phyloP scores from a whole-genome alignment of 2,329 filamentous ascomycete genomes.

The Penicillium nordicum region DNA sequence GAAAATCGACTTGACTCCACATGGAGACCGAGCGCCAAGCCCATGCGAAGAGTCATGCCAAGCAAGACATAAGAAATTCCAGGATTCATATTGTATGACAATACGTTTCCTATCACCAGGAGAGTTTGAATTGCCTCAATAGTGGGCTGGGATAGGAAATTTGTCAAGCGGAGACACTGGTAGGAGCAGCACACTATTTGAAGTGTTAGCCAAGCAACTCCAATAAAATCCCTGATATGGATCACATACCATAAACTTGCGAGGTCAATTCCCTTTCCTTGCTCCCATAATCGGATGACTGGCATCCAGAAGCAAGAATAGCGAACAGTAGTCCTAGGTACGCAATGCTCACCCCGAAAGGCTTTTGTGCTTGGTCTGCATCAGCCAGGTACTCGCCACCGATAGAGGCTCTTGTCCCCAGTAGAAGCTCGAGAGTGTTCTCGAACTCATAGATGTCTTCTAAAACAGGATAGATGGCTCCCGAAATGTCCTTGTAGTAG shows the following conservation, averaged over 20 bases:
- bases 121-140: conserved; percentile 61
- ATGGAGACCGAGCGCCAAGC: conserved; percentile 59
- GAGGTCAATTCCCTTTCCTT: conserved; percentile 62
- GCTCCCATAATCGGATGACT: conserved; percentile 56
- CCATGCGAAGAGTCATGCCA: conserved; percentile 59
- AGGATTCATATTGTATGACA: conserved; percentile 63
- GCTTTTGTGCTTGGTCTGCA: conserved; percentile 51
- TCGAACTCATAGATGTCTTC: conserved; percentile 56
- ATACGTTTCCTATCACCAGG: conserved; percentile 59
- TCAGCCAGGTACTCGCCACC: conserved; percentile 42
- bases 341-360: conserved; percentile 57
- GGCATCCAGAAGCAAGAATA: conserved; percentile 60
- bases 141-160: conserved; percentile 60
- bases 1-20: conserved; percentile 55
- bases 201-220: conserved; percentile 24
- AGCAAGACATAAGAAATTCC: conserved; percentile 61
- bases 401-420: conserved; percentile 50
- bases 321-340: conserved; percentile 61
- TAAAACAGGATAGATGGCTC: conserved; percentile 60
- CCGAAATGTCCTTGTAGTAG: conserved; percentile 57
- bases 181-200: conserved; percentile 59
- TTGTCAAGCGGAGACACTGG: conserved; percentile 61
- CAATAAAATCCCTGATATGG: neutral
- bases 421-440: conserved; percentile 51
- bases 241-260: conserved; percentile 56